Base-by-base conservation (phyloP, 2,329 filamentous ascomycete genomes). In the Aspergillus hortae region DNA sequence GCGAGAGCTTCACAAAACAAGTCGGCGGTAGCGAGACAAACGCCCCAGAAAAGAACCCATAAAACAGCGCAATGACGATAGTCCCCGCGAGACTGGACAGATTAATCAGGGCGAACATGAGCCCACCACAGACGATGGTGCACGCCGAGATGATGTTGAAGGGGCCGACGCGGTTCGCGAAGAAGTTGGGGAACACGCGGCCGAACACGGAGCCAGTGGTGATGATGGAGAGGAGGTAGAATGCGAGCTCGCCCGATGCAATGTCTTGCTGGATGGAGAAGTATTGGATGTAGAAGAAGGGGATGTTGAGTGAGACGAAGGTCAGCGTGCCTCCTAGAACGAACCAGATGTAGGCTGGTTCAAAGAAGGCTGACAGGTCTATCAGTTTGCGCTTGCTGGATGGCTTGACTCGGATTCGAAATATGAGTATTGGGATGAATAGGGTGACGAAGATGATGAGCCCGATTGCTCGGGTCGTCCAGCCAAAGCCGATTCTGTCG, bases 1-100 rank as follows among this genome's bases (percentile, higher is more conserved):
- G 45, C 6, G 44, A 44, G 27, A 48, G 30, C 19, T 38, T 43
- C 14, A 52, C 49, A 21, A 48, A 48, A 27, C 38, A 47, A 4
- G 38, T 38, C 19, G 45, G 44, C 4, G 38, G 49, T 7, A 48
- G 12, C 2, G 45, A 38, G 3, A 52, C 38, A 48, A 48, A 44
- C 15, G 36, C 49, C 4, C 32, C 45, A 0, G 41, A 27, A 9
- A 48, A 52, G 7, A 53, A 44, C 0, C 48, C 41, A 30, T 44
- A 44, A 3, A 49, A 19, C 14, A 44, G 2, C 1, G 17, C 30
- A 12, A 44, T 15, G 9, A 38, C 19, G 10, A 44, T 7, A 6
- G 44, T 19, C 12, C 40, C 30, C 11, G n/a, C 41, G 6, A 38
- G 6, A 10, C 40, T 44, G 4, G 36, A 36, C 11, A 49, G 4